Percentiles rank a stretch among this genome's conserved stretches.
Evolutionary conservation across 768 basidiomycete genomes (phyloP).

Genomic region (Lactarius indigo): DNA sequence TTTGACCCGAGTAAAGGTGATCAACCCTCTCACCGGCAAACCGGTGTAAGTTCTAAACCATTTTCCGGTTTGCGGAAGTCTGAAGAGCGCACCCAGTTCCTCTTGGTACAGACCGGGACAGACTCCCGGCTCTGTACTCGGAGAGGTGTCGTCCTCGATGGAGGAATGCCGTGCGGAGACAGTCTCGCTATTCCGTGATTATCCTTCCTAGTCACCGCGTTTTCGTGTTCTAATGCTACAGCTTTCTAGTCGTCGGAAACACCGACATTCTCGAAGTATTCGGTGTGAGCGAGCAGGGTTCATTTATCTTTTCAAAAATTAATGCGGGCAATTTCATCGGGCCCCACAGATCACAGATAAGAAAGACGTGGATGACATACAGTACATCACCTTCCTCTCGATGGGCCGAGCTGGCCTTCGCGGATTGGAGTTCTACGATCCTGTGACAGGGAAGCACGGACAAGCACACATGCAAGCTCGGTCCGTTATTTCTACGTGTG

Average conservation of each 20-base stretch:
- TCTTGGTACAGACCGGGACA: constrained; percentile 91
- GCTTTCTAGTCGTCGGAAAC: constrained; percentile 61
- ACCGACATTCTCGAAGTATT: constrained; percentile 76
- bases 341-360: constrained; percentile 55
- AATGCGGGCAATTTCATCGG: background rate
- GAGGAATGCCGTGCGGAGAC: constrained; percentile 93
- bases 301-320: background rate
- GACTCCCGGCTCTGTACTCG: constrained; percentile 76
- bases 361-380: constrained; percentile 71
- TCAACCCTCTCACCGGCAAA: constrained; percentile 78
- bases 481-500: constrained; percentile 37
- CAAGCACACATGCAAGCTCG: constrained; percentile 91
- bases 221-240: background rate
- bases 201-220: background rate
- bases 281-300: constrained; percentile 44
- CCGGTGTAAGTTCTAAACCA: constrained; percentile 48
- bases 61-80: background rate
- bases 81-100: constrained; percentile 39
- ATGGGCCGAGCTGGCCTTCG: constrained; percentile 85
- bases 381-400: constrained; percentile 74
- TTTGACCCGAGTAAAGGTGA: constrained; percentile 44
- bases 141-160: constrained; percentile 86
- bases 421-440: constrained; percentile 82
- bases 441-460: constrained; percentile 74
- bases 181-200: constrained; percentile 72